Percentiles rank a stretch among this genome's conserved stretches.
Conservation (phyloP, 345 rosid genomes). For the Salix koriyanagi region DNA sequence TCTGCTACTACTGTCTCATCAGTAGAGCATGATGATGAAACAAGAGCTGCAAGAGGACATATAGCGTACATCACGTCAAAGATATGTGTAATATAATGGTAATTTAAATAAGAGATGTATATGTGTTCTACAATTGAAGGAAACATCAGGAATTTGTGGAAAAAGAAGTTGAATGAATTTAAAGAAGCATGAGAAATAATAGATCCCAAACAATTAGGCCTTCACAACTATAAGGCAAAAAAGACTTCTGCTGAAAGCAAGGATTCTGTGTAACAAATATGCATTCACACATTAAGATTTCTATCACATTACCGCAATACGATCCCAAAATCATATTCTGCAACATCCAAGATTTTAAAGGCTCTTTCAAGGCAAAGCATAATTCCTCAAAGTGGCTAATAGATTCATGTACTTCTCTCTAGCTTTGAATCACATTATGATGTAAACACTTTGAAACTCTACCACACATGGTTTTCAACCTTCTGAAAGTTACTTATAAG, state of each 20-base stretch:
- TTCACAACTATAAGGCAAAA: not conserved
- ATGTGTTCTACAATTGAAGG: not conserved
- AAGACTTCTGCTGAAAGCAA: not conserved
- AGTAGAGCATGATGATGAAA: constrained; percentile 91
- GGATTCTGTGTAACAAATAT: too few relatives aligned
- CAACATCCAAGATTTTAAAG: not conserved
- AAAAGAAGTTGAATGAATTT: not conserved
- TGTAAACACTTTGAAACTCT: too few relatives aligned
- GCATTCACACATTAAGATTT: too few relatives aligned
- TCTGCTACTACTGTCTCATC: constrained; percentile 95
- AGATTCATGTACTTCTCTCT: too few relatives aligned
- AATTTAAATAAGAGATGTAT: not conserved
- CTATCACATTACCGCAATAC: too few relatives aligned
- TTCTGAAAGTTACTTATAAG: too few relatives aligned
- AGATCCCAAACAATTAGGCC: not conserved
- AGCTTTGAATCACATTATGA: too few relatives aligned
- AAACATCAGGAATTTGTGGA: not conserved
- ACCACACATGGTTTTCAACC: too few relatives aligned
- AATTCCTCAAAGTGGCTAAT: too few relatives aligned
- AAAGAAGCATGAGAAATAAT: not conserved
- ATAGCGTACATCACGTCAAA: not conserved
- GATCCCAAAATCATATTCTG: not conserved
- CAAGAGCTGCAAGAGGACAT: constrained; percentile 47
- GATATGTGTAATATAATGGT: not conserved
- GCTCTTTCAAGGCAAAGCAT: not conserved